Base-by-base conservation (phyloP, 1,284 basidiomycete genomes). In the Leccinum subrobustum region DNA sequence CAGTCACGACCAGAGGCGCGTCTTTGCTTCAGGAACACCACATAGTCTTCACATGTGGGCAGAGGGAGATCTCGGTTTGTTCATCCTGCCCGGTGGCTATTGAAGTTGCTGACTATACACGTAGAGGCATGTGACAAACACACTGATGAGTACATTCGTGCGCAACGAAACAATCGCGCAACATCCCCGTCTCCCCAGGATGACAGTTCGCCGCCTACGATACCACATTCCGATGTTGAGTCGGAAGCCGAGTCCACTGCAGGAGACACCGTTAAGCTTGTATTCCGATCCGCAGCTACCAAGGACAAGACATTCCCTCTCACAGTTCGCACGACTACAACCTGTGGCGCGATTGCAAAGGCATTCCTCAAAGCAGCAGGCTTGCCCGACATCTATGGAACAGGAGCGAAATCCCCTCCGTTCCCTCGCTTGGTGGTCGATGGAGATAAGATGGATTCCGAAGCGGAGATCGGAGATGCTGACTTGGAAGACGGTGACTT, bases 401-500 rank as follows among this genome's bases (percentile, higher is more conserved):
- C 60, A 31, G 71, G 73, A 64, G 62, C 67, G 55, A 78, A 77
- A 60, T 72, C 78, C 5, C 5, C 18, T 27, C 29, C 58, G 33
- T 60, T 59, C 20, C 88, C 89, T 12, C 75, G 72, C 52, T 65
- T 92, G 37, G 78, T 78, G 65, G 76, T 92, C 18, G 89, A 92
- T 66, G 89, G 89, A 5, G 89, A 90, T 52, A 85, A 78, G 69
- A 79, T 90, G 77, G 77, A 76, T 12, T 78, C 83, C 44, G 76
- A 81, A 48, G 73, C 77, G 11, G 80, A 81, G 63, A 91, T 92
- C 62, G 79, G 84, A 8, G 81, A 83, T 14, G 80, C 82, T 25
- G 89, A 89, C 63, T 65, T 92, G 61, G 90, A 91, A 65, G 88
- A 92, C 65, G 90, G 89, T 0, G 90, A 92, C 72, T 72, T 85